Evolutionary conservation across 23 red algal species (phyloP), one percentile per base, ranked within the genome.

Genomic region (Gracilariopsis chorda): DNA sequence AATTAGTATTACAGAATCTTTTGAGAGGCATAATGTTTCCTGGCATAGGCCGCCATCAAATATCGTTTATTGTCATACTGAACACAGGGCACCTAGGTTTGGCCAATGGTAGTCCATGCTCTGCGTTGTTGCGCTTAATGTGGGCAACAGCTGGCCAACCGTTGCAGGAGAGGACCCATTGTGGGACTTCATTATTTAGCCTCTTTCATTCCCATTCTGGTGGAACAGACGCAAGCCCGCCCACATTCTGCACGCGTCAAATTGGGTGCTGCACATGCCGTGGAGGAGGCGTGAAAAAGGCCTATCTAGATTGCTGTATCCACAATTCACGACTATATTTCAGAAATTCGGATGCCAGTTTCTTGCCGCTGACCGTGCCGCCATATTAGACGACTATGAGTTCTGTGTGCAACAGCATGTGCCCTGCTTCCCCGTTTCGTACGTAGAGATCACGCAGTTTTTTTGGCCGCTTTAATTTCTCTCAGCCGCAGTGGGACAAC

Each of bases 351-450:
- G 28, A 13, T 44, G 27, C 14, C 78, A 82, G 42, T 33, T 82
- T 4, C 7, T 0, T 0, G 40, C 19, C 12, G 17, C 49, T 14
- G 52, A 82, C 28, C 3, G 16, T 11, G 51, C 5, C 7, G 78
- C 78, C 23, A 41, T 58, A 17, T 44, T 14, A 3, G 29, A 58
- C 37, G 11, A 62, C 19, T 62, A 61, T 41, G 12, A n/a, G n/a
- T 25, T 4, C 0, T 63, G 52, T 34, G 4, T 78, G 10, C 7
- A 82, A 7, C 25, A 82, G 7, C 48, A 29, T 6, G 34, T 82
- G 13, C 78, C 78, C 34, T 82, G 78, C 52, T 82, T 82, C 52
- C 51, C 78, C 2, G n/a, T 60, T 42, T 82, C 78, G 30, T 82
- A 82, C 29, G 78, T 82, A 12, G 51, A 82, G 39, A 25, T 7